phyloP scores from a whole-genome alignment of 441 rosid species.

The Bruguiera hainesii region DNA sequence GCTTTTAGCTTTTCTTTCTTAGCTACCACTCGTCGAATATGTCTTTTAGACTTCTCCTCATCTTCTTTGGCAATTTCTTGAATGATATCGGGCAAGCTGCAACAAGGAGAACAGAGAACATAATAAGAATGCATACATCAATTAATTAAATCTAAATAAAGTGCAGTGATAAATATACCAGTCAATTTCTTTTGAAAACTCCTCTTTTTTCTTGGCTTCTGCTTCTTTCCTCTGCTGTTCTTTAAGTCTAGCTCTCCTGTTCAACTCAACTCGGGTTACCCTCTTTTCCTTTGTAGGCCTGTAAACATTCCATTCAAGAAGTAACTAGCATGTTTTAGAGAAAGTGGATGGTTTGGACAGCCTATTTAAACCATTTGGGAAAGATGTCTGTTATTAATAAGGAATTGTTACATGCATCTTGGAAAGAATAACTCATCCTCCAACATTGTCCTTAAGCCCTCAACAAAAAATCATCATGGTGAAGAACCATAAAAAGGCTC shows the following conservation, averaged over 20 bases:
- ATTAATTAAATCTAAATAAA: neutral
- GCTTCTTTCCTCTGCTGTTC: slow-evolving; percentile 36
- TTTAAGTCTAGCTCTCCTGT: slow-evolving; percentile 63
- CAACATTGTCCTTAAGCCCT: too few relatives aligned
- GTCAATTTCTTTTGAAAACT: slow-evolving; percentile 58
- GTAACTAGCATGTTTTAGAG: neutral
- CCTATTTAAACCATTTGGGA: neutral
- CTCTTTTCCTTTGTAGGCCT: slow-evolving; percentile 54
- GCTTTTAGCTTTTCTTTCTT: slow-evolving; percentile 69
- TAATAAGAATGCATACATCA: slow-evolving; percentile 8
- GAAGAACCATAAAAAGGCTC: neutral
- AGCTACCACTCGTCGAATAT: slow-evolving; percentile 44
- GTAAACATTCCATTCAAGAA: slow-evolving; percentile 20
- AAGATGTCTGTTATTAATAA: neutral
- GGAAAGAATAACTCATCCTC: neutral
- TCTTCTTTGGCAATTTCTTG: slow-evolving; percentile 77
- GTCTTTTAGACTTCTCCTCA: slow-evolving; percentile 61
- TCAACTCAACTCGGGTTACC: slow-evolving; percentile 65
- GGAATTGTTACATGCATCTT: neutral
- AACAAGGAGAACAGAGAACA: slow-evolving; percentile 9
- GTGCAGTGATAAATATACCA: slow-evolving; percentile 28
- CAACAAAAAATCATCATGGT: neutral
- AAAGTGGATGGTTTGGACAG: neutral
- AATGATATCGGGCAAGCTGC: slow-evolving; percentile 63
- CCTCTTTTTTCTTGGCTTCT: slow-evolving; percentile 39